Evolutionary conservation across 345 rosid species (phyloP).

Genomic region (Clarkia xantiana): DNA sequence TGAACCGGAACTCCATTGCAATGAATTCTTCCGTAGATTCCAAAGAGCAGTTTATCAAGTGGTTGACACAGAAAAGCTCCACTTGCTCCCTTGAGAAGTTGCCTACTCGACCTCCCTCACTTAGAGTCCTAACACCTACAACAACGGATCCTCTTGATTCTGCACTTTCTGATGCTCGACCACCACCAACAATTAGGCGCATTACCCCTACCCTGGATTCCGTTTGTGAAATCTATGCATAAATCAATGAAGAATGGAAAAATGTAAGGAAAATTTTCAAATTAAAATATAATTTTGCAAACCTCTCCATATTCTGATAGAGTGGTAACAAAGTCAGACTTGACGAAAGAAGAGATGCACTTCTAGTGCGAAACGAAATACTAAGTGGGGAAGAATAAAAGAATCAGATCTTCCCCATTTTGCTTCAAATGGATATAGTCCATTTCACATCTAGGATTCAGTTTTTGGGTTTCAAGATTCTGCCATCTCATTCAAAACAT

Average conservation of each 20-base stretch:
- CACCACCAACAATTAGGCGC: constrained; percentile 99
- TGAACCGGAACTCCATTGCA: constrained; percentile 97
- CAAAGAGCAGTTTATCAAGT: constrained; percentile 93
- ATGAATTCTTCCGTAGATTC: constrained; percentile 98
- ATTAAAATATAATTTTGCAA: too few species aligned
- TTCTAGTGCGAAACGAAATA: background rate
- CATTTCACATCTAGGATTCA: too few species aligned
- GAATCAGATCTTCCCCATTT: too few species aligned
- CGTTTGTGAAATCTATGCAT: constrained; percentile 46
- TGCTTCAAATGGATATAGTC: background rate
- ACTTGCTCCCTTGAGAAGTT: constrained; percentile 99
- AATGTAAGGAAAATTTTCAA: background rate
- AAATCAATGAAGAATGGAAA: constrained; percentile 1
- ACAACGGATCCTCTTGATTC: constrained; percentile 87
- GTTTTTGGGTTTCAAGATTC: too few species aligned
- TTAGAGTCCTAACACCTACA: constrained; percentile 95
- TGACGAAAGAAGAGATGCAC: background rate
- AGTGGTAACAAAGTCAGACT: background rate
- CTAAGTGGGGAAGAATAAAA: too few species aligned
- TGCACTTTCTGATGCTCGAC: constrained; percentile 81
- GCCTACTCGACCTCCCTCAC: constrained; percentile 99
- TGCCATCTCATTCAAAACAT: too few species aligned
- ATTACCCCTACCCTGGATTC: constrained; percentile 92
- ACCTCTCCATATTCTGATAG: background rate
- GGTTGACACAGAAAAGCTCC: constrained; percentile 96